A percentile compares a stretch with the other conserved stretches of the same genome.
These are phyloP conservation scores for Mortierella sp. DNA, from an alignment of 371 early-diverging fungal genomes.

Conservation along the genomic window DNA sequence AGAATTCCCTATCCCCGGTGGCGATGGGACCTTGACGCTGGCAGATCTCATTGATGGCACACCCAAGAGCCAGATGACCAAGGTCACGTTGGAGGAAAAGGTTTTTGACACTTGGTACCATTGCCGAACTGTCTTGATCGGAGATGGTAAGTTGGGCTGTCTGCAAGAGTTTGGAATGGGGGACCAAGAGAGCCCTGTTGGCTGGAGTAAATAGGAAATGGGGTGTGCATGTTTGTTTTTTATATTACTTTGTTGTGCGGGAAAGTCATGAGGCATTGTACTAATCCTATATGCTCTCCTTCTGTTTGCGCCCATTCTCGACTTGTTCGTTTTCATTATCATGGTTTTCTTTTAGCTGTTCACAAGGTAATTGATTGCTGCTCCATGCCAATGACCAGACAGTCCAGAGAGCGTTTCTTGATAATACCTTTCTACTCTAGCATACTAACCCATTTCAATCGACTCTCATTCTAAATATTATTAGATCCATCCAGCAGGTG, in stretches of 20 bases:
- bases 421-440: background rate
- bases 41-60: conserved; percentile 29
- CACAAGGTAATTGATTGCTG: background rate
- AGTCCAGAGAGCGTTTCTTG: background rate
- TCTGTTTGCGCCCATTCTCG: background rate
- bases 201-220: background rate
- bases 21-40: conserved; percentile 19
- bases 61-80: conserved; percentile 19
- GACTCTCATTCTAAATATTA: background rate
- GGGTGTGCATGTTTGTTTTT: background rate
- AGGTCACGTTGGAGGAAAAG: conserved; percentile 33
- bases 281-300: background rate
- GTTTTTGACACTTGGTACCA: conserved; percentile 34
- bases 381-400: background rate
- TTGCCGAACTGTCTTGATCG: conserved; percentile 25
- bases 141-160: conserved; percentile 19
- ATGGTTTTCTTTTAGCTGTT: background rate
- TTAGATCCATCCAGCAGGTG: conserved; percentile 9
- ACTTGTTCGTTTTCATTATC: no score
- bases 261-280: background rate
- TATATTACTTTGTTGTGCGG: background rate
- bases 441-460: background rate
- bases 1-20: conserved; percentile 15
- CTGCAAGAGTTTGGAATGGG: no score
- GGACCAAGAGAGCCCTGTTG: background rate